Percentiles rank a stretch among this genome's conserved stretches.
These are phyloP conservation scores for Sporothrix euskadiensis DNA, from an alignment of 2,329 filamentous ascomycete species.

Conservation along the genomic window DNA sequence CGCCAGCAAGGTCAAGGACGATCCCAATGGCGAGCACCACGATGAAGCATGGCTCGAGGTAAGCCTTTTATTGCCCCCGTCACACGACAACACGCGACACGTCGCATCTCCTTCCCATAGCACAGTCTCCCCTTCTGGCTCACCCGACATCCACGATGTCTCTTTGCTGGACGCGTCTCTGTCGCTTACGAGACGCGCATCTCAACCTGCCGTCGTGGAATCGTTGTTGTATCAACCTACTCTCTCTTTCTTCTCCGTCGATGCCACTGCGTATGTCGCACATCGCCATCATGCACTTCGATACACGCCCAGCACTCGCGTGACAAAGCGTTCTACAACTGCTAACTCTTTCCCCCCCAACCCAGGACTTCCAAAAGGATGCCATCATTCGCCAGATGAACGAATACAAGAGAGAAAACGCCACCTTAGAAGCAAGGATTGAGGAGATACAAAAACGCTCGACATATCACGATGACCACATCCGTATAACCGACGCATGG, in stretches of 20 bases:
- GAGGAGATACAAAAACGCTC: slow-evolving; percentile 77
- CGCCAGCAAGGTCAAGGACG: slow-evolving; percentile 54
- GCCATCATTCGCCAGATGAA: slow-evolving; percentile 97
- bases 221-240: too few species aligned
- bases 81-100: slow-evolving; percentile 32
- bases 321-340: neutral
- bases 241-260: neutral
- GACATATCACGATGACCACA: slow-evolving; percentile 85
- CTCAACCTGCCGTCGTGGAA: neutral
- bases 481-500: slow-evolving; percentile 89
- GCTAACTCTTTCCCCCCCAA: slow-evolving; percentile 39
- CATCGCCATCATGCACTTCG: neutral
- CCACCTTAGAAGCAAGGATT: slow-evolving; percentile 75
- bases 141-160: too few species aligned
- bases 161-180: neutral
- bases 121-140: neutral
- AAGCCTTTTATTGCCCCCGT: slow-evolving; percentile 48
- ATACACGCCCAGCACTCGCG: neutral
- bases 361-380: slow-evolving; percentile 87
- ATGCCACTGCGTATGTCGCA: neutral
- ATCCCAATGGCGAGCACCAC: slow-evolving; percentile 57
- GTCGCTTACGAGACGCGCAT: neutral
- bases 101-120: slow-evolving; percentile 24
- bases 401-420: slow-evolving; percentile 91
- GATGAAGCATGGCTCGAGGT: slow-evolving; percentile 66